These are phyloP conservation scores for Paecilomyces variotii DNA, from an alignment of 2,329 filamentous ascomycete species.

Conservation along the genomic window DNA sequence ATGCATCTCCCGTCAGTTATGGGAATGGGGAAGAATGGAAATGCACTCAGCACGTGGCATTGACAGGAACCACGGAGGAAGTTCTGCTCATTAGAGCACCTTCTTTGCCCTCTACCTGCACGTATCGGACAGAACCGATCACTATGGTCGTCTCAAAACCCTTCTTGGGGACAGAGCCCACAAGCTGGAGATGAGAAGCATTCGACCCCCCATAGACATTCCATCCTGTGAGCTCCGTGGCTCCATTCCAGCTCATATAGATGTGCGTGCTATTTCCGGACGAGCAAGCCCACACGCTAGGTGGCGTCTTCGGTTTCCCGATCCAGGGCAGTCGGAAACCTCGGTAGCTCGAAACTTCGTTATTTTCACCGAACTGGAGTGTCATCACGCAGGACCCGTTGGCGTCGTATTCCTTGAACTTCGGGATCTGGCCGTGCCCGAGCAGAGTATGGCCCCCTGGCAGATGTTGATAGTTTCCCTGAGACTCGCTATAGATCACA, in stretches of 20 bases:
- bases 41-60: background rate
- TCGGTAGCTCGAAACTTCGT: slow-evolving; percentile 2
- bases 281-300: slow-evolving; percentile 1
- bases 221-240: slow-evolving; percentile 17
- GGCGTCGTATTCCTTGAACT: slow-evolving; percentile 7
- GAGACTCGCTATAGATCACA: slow-evolving; percentile 1
- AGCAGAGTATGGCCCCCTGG: slow-evolving; percentile 2
- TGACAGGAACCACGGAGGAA: background rate
- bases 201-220: slow-evolving; percentile 7
- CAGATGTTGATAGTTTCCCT: slow-evolving; percentile 6
- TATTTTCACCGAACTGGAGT: background rate
- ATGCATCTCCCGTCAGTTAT: background rate
- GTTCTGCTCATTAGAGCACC: background rate
- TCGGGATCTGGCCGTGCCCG: slow-evolving; percentile 4
- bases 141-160: background rate
- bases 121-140: background rate
- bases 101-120: background rate
- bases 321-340: background rate
- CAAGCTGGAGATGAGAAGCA: background rate
- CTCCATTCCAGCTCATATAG: slow-evolving; percentile 22
- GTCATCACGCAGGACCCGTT: slow-evolving; percentile 4
- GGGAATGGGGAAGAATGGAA: background rate
- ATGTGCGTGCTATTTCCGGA: slow-evolving; percentile 6
- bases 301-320: background rate
- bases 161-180: background rate